phyloP scores from a whole-genome alignment of 805 yeast species.

The Maudiozyma saulgeensis region DNA sequence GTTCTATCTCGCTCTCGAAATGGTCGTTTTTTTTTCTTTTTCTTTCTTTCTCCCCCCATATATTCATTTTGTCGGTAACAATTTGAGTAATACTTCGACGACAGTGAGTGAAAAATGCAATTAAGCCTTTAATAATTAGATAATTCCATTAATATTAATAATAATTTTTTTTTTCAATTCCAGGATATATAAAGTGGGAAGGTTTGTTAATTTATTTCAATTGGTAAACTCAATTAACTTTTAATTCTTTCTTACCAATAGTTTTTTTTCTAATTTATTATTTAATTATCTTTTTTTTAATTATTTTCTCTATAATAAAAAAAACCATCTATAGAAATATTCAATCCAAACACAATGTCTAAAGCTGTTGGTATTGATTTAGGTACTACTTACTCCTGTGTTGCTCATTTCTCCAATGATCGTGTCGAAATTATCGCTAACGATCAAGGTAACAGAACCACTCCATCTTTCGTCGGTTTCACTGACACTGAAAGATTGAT shows the following conservation, averaged over 20 bases:
- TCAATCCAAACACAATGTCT: constrained; percentile 23
- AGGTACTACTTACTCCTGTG: constrained; percentile 97
- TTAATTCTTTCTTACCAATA: too few species aligned
- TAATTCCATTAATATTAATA: too few species aligned
- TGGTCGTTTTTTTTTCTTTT: background rate
- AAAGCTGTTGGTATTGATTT: constrained; percentile 69
- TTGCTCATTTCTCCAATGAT: constrained; percentile 77
- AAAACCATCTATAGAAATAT: background rate
- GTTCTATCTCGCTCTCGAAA: background rate
- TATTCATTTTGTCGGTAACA: background rate
- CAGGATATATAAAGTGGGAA: too few species aligned
- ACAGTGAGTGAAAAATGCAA: background rate
- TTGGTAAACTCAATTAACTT: too few species aligned
- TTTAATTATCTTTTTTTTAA: too few species aligned
- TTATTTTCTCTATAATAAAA: background rate
- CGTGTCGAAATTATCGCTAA: constrained; percentile 93
- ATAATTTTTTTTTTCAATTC: too few species aligned
- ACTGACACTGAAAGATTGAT: constrained; percentile 64
- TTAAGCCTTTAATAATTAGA: too few species aligned
- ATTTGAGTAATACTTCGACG: too few species aligned
- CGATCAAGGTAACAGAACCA: constrained; percentile 97
- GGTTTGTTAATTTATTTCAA: too few species aligned
- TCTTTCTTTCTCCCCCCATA: background rate
- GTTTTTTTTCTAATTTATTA: too few species aligned
- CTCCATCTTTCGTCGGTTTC: constrained; percentile 95